A percentile compares a stretch with the other conserved stretches of the same genome.
phyloP scores from a whole-genome alignment of 768 basidiomycete species.

The Chlorophyllum brunneum region DNA sequence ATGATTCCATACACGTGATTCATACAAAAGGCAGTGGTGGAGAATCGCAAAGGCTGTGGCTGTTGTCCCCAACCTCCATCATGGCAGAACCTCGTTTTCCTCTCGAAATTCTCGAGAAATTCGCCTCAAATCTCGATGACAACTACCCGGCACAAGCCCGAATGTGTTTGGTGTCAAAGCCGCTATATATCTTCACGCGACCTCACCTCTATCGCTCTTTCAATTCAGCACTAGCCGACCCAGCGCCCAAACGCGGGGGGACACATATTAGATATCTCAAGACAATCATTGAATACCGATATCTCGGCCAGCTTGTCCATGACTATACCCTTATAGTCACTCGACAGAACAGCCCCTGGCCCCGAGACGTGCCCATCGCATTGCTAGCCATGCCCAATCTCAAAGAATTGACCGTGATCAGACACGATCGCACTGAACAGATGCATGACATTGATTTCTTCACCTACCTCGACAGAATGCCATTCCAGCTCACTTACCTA shows the following conservation, averaged over 20 bases:
- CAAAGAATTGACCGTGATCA: slow-evolving; percentile 6
- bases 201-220: not conserved
- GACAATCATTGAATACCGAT: no score
- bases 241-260: no score
- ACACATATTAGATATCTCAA: no score
- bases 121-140: not conserved
- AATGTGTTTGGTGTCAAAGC: not conserved
- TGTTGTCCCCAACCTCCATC: not conserved
- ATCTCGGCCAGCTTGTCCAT: no score
- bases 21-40: no score
- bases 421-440: no score
- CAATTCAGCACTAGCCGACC: not conserved
- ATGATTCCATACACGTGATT: no score
- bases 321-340: not conserved
- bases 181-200: not conserved
- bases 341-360: not conserved
- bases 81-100: not conserved
- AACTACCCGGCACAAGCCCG: not conserved
- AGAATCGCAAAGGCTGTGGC: no score
- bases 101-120: not conserved
- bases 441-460: no score
- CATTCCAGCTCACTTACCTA: not conserved
- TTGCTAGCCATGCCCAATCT: not conserved
- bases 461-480: no score
- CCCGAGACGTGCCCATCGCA: not conserved